Percentiles rank a stretch among this genome's conserved stretches.
Evolutionary conservation across 2,329 filamentous ascomycete genomes (phyloP).

Genomic region (Hymenoscyphus repandus): DNA sequence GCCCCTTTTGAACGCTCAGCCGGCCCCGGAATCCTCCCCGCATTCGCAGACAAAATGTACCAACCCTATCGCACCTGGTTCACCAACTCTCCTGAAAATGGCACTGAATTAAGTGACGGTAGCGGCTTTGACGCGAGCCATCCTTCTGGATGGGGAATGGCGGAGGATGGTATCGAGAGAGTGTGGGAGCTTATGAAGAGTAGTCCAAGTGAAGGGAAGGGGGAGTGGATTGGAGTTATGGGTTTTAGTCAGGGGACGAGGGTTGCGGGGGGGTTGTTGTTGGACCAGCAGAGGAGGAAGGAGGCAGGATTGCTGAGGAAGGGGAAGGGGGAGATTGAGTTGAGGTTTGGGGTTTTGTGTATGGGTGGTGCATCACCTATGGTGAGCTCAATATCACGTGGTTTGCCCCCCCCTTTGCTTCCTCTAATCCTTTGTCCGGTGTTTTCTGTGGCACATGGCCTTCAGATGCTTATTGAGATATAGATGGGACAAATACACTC

Average conservation of each 20-base stretch:
- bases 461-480: not conserved
- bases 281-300: constrained; percentile 20
- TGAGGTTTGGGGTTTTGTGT: constrained; percentile 22
- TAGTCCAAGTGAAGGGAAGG: not conserved
- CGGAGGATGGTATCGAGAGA: constrained; percentile 18
- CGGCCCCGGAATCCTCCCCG: constrained; percentile 18
- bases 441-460: not conserved
- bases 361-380: constrained; percentile 20
- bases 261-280: constrained; percentile 16
- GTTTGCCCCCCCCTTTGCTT: constrained; percentile 12
- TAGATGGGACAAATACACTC: constrained; percentile 7
- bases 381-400: constrained; percentile 15
- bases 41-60: constrained; percentile 15
- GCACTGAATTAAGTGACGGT: constrained; percentile 9
- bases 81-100: not conserved
- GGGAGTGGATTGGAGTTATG: constrained; percentile 21
- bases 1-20: constrained; percentile 17
- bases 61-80: constrained; percentile 22
- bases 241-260: constrained; percentile 25
- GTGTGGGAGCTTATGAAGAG: constrained; percentile 15
- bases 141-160: not conserved
- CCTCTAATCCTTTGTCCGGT: not conserved
- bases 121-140: constrained; percentile 3
- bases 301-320: constrained; percentile 12
- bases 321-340: constrained; percentile 12